Evolutionary conservation across 805 yeast genomes (phyloP).

Genomic region (Cyberlindnera bimundalis): DNA sequence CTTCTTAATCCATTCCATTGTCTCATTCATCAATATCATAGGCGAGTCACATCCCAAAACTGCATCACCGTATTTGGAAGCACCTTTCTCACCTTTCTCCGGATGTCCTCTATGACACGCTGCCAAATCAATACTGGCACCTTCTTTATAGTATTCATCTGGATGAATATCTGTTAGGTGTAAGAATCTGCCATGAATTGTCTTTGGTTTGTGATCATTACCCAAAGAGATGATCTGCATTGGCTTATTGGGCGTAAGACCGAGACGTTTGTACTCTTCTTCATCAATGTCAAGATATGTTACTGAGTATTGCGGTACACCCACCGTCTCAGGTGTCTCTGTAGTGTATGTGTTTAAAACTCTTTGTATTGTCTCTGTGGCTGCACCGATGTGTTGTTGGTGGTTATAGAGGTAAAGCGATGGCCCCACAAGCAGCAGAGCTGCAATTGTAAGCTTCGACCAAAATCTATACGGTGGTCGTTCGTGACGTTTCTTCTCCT

Average conservation of each 20-base stretch:
- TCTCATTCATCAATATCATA: conserved; percentile 51
- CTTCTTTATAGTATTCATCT: conserved; percentile 59
- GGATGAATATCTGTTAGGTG: conserved; percentile 89
- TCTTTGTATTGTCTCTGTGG: neutral
- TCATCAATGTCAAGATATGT: conserved; percentile 24
- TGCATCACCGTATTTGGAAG: conserved; percentile 73
- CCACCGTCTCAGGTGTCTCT: neutral
- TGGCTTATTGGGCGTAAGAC: conserved; percentile 41
- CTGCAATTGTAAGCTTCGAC: neutral
- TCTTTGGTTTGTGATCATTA: conserved; percentile 10
- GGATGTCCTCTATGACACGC: conserved; percentile 55
- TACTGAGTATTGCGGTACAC: neutral
- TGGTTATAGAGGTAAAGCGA: conserved; percentile 4
- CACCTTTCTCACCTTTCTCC: conserved; percentile 36
- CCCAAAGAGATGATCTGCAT: conserved; percentile 26
- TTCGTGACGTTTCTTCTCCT: neutral
- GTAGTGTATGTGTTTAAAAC: neutral
- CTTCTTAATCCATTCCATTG: conserved; percentile 62
- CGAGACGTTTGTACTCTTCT: conserved; percentile 31
- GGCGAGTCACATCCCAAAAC: conserved; percentile 78
- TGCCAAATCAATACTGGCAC: conserved; percentile 39
- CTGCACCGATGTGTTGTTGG: neutral
- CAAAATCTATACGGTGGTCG: neutral
- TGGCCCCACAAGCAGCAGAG: conserved; percentile 4
- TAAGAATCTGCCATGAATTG: conserved; percentile 67